Percentiles rank a stretch among this genome's conserved stretches.
Evolutionary conservation across 2,329 filamentous ascomycete genomes (phyloP).

Genomic region (Tolypocladium tropicale): DNA sequence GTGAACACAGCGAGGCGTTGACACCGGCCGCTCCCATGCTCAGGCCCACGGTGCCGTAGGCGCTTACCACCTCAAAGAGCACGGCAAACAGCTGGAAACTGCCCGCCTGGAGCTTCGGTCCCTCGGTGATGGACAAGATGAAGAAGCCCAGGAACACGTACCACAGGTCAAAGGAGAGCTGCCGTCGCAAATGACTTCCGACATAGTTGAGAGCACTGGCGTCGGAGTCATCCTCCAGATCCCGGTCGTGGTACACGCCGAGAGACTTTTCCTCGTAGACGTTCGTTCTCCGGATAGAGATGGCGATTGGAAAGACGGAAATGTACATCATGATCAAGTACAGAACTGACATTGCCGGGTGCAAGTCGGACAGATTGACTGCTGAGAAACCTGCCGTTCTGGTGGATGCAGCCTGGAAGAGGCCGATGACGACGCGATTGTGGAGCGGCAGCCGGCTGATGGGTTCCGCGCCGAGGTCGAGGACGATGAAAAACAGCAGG

Average conservation of each 20-base stretch:
- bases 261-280: slow-evolving; percentile 90
- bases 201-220: slow-evolving; percentile 69
- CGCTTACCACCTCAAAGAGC: slow-evolving; percentile 80
- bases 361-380: slow-evolving; percentile 65
- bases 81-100: slow-evolving; percentile 59
- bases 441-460: slow-evolving; percentile 61
- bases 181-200: slow-evolving; percentile 79
- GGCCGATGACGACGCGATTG: slow-evolving; percentile 70
- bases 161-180: slow-evolving; percentile 96
- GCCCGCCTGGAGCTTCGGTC: slow-evolving; percentile 49
- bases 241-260: slow-evolving; percentile 53
- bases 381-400: slow-evolving; percentile 84
- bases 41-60: slow-evolving; percentile 89
- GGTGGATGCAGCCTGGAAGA: slow-evolving; percentile 85
- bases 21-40: slow-evolving; percentile 69
- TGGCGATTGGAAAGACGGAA: slow-evolving; percentile 92
- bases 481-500: slow-evolving; percentile 80
- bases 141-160: slow-evolving; percentile 92
- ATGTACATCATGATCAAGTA: slow-evolving; percentile 99
- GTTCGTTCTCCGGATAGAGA: slow-evolving; percentile 86
- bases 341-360: slow-evolving; percentile 85
- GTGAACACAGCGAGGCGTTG: slow-evolving; percentile 71
- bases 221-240: slow-evolving; percentile 37
- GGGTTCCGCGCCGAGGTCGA: slow-evolving; percentile 68
- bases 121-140: slow-evolving; percentile 84